Conservation (phyloP, 202 grass and related monocot species). For the Brachypodium distachyon region DNA sequence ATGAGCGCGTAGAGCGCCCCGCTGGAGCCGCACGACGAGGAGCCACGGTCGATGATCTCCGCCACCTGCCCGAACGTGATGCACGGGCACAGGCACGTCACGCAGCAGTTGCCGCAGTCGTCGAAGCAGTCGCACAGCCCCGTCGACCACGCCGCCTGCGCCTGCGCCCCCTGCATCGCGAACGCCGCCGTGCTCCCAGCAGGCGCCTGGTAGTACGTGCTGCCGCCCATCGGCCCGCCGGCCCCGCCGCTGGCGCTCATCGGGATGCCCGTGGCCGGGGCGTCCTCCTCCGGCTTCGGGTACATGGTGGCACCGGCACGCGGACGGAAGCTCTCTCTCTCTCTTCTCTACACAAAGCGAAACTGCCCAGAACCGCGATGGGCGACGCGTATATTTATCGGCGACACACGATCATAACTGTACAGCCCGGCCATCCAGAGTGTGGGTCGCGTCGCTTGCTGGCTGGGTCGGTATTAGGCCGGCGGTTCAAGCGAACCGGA, state of each 20-base stretch:
- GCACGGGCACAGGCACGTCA: conserved; percentile 78
- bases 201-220: conserved; percentile 10
- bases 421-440: not conserved
- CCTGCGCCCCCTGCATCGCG: conserved; percentile 19
- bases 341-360: not conserved
- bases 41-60: conserved; percentile 75
- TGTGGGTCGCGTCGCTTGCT: not conserved
- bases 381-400: not conserved
- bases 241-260: too few relatives aligned
- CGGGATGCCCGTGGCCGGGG: not conserved
- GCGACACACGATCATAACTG: not conserved
- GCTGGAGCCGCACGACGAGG: conserved; percentile 49
- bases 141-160: conserved; percentile 56
- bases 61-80: conserved; percentile 85
- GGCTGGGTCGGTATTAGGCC: too few relatives aligned
- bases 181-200: conserved; percentile 1
- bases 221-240: too few relatives aligned
- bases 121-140: conserved; percentile 78
- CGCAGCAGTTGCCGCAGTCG: conserved; percentile 57
- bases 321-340: too few relatives aligned
- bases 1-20: conserved; percentile 58
- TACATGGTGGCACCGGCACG: not conserved
- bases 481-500: too few relatives aligned
- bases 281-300: conserved; percentile 5
- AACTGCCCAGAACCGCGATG: too few relatives aligned